Evolutionary conservation across 1,284 basidiomycete species (phyloP).

Genomic region (Ceratobasidium sp.): DNA sequence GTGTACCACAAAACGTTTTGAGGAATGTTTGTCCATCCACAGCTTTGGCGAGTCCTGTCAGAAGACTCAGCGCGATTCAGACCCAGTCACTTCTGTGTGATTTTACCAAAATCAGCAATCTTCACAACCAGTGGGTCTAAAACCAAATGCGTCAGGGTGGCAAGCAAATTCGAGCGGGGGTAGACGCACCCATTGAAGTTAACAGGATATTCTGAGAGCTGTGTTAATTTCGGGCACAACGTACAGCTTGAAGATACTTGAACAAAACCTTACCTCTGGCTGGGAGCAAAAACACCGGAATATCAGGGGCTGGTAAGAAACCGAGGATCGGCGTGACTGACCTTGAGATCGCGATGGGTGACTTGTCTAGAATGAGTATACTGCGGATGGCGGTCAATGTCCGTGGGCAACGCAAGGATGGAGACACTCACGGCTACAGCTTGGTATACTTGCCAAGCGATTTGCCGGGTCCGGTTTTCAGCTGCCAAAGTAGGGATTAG

Average conservation of each 20-base stretch:
- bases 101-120: conserved; percentile 41
- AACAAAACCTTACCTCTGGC: conserved; percentile 29
- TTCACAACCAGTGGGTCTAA: conserved; percentile 37
- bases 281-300: not conserved
- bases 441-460: conserved; percentile 44
- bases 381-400: not conserved
- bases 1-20: conserved; percentile 43
- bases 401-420: not conserved
- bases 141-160: not conserved
- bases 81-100: not conserved
- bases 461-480: conserved; percentile 24
- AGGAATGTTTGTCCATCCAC: conserved; percentile 42
- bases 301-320: not conserved
- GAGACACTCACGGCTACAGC: conserved; percentile 33
- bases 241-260: not conserved
- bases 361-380: conserved; percentile 43
- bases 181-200: conserved; percentile 27
- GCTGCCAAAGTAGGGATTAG: not conserved
- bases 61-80: not conserved
- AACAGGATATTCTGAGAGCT: conserved; percentile 35
- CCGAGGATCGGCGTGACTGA: not conserved
- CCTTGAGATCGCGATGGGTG: conserved; percentile 43
- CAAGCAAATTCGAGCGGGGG: not conserved
- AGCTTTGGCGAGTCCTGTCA: conserved; percentile 42
- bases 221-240: not conserved